Evolutionary conservation across 305 asterid species (phyloP), one percentile per base, ranked within the genome.

Genomic region (Solanum hybrid): DNA sequence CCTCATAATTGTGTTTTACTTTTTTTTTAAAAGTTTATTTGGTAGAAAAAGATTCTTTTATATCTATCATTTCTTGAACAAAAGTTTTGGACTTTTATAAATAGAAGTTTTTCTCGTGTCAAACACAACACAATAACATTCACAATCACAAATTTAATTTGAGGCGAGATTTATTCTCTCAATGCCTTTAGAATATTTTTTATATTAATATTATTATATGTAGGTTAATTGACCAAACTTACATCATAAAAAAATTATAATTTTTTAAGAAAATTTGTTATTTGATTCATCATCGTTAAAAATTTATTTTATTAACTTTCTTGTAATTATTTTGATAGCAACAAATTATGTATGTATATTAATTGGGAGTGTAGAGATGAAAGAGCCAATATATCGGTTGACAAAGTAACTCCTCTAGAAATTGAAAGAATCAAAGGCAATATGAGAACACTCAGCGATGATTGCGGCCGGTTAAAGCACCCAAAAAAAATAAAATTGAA

Each of bases 371-470:
- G n/a, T 19, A 78, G 34, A 11, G 45, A 40, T 77, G 17, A 82
- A 81, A 42, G 27, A 82, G 36, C 7, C 73, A 82, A 6, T 26
- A 56, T 78, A 79, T 22, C 3, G 90, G 95, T 93, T 94, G 95
- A 93, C 95, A 77, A 86, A 80, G 45, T 45, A 78, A 22, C 76
- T 6, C 32, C 88, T 91, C 87, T 90, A 66, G 88, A 91, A 93
- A 92, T 89, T 90, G 88, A 24, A 86, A 71, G 81, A 42, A 82
- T 42, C 36, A 86, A 38, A 32, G 29, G 7, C 40, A 37, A 85
- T 24, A 85, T 42, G 86, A 86, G 93, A 91, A 94, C 90, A 60
- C 94, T 42, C 91, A 81, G 94, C 98, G 97, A 91, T 93, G 93
- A 95, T 94, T 94, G 96, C 97, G 95, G 95, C 95, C 90, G 66